Percentiles rank a stretch among this genome's conserved stretches.
These are phyloP conservation scores for Wickerhamiella kurtzmanii DNA, from an alignment of 805 yeast genomes.

Conservation along the genomic window DNA sequence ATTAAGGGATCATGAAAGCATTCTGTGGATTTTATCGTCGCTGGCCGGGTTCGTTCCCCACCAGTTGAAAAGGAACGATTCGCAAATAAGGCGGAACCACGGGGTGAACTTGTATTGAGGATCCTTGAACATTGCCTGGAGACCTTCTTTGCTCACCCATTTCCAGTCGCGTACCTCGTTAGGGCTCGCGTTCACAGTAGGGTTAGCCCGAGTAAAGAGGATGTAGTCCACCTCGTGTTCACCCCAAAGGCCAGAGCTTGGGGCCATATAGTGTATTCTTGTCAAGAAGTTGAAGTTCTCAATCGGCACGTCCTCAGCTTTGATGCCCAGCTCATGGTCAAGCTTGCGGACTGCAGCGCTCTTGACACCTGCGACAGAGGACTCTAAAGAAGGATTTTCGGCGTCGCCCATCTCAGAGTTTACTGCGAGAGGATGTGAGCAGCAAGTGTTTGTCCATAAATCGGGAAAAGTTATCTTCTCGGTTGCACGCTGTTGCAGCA, in stretches of 20 bases:
- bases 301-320: conserved; percentile 40
- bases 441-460: conserved; percentile 98
- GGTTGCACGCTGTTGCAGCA: conserved; percentile 88
- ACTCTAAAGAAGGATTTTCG: conserved; percentile 36
- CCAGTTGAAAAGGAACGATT: conserved; percentile 83
- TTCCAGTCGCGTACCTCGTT: conserved; percentile 77
- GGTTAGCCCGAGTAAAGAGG: conserved; percentile 51
- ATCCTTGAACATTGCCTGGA: conserved; percentile 67
- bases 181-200: conserved; percentile 40
- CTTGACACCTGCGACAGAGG: conserved; percentile 65
- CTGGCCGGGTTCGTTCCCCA: conserved; percentile 38
- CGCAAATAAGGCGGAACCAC: conserved; percentile 95
- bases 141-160: conserved; percentile 57
- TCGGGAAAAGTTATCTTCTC: conserved; percentile 94
- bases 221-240: conserved; percentile 97
- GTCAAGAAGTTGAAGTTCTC: conserved; percentile 71
- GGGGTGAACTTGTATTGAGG: conserved; percentile 70
- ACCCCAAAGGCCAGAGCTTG: conserved; percentile 74
- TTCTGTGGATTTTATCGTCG: conserved; percentile 15
- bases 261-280: conserved; percentile 87
- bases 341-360: conserved; percentile 85
- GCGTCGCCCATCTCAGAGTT: conserved; percentile 59
- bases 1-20: conserved; percentile 13
- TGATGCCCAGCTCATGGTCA: conserved; percentile 86
- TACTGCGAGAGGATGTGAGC: conserved; percentile 91